Base-by-base conservation (phyloP, 306 rosid species). In the Herpetospermum pedunculosum region DNA sequence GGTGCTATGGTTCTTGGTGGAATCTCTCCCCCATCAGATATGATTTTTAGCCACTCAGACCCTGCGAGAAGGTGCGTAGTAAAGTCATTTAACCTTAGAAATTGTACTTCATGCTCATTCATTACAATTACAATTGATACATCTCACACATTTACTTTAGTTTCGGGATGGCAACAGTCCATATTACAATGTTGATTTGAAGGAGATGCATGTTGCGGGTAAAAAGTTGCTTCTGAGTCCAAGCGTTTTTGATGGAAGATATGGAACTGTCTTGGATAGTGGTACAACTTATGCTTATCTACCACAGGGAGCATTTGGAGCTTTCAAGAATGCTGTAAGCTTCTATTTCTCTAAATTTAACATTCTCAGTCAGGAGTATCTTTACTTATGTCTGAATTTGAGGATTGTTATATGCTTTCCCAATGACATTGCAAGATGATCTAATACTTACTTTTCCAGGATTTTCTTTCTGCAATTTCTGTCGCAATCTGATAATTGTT, bases 151-250 rank as follows among this genome's bases (percentile, higher is more conserved):
- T 95, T 91, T 91, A 95, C 99, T 89, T 91, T 95, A 91, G 97
- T 95, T 89, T 95, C 50, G 97, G 97, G 95, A 86, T 95, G 99
- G 87, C 88, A 62, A 95, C 99, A 95, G 99, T 87, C 96, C 96
- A 77, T 95, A 95, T 77, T 95, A 95, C 91, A 95, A 95, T 86
- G 78, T 95, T 68, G 83, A 91, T 82, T 80, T 95, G 96, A 95
- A 89, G 96, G 97, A 83, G 84, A 80, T 95, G 38, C 87, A 83
- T 80, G 96, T 95, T 80, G 96, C 89, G 80, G 99, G 99, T 80
- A 95, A 95, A 80, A 76, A 30, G 30, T 78, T 95, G 86, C 67
- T 52, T 72, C 74, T 95, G 76, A 80, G 81, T 78, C 81, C 97
- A 44, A 82, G 78, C 49, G 84, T 91, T 65, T 95, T 95, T 80